Conservation (phyloP, 2,329 filamentous ascomycete species). For the Elsinoe arachidis region DNA sequence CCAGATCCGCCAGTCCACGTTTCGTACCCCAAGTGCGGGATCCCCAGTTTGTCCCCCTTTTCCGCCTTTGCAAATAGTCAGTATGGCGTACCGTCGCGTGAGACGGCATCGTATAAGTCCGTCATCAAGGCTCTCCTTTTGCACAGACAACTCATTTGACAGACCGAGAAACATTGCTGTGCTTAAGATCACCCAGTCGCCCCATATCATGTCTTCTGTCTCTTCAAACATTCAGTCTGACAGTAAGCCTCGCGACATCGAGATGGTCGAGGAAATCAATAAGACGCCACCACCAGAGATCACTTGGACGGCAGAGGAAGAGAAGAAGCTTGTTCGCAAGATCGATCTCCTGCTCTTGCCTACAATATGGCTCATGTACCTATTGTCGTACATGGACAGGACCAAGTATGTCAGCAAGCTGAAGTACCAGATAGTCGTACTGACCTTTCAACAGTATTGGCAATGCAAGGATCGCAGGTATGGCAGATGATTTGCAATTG, state of each 20-base stretch:
- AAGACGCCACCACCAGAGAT: not conserved
- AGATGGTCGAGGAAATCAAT: not conserved
- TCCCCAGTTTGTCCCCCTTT: no score
- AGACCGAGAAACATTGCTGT: no score
- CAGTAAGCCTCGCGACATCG: not conserved
- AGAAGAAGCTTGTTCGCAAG: constrained; percentile 24
- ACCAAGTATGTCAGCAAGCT: not conserved
- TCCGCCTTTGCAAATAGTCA: no score
- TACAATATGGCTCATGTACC: constrained; percentile 43
- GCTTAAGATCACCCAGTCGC: no score
- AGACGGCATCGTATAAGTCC: no score
- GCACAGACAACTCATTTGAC: no score
- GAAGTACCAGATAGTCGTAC: not conserved
- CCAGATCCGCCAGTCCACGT: no score
- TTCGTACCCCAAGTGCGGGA: no score
- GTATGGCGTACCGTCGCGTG: no score
- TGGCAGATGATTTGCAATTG: constrained; percentile 39
- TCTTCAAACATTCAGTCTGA: not conserved
- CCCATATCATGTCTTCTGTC: not conserved
- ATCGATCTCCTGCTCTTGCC: constrained; percentile 39
- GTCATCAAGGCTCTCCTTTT: no score
- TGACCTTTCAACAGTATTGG: constrained; percentile 31
- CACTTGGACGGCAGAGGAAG: not conserved
- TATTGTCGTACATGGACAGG: constrained; percentile 40
- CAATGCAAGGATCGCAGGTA: constrained; percentile 45